Conservation (phyloP, 192 early-diverging fungal genomes). For the Backusella tuberculispora region DNA sequence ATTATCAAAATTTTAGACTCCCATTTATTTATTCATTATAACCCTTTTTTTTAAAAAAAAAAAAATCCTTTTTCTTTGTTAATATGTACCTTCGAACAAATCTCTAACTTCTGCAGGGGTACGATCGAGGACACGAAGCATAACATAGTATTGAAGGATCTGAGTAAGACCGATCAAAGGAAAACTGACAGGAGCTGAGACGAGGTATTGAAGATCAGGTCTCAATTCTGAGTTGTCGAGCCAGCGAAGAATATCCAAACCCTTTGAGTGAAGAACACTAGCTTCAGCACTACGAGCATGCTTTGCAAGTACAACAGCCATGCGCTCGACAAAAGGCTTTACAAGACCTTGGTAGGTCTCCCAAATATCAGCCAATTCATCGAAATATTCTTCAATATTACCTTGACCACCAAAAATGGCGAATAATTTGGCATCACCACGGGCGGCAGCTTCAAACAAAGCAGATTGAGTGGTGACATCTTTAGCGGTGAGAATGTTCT, state of each 20-base stretch:
- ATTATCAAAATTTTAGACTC: background rate
- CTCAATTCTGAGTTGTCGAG: slow-evolving; percentile 74
- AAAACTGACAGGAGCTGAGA: slow-evolving; percentile 79
- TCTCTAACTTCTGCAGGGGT: slow-evolving; percentile 61
- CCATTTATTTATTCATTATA: background rate
- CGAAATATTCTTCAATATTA: slow-evolving; percentile 93
- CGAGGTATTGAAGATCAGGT: slow-evolving; percentile 79
- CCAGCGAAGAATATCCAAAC: slow-evolving; percentile 87
- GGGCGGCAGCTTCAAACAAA: slow-evolving; percentile 66
- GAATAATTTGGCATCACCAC: slow-evolving; percentile 66
- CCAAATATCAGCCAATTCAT: slow-evolving; percentile 82
- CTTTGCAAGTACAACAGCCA: slow-evolving; percentile 70
- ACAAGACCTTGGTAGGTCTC: slow-evolving; percentile 80
- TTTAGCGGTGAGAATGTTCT: slow-evolving; percentile 38
- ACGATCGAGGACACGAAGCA: slow-evolving; percentile 68
- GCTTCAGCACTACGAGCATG: slow-evolving; percentile 64
- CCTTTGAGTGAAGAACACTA: slow-evolving; percentile 72
- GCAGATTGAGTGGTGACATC: slow-evolving; percentile 60
- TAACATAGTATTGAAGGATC: slow-evolving; percentile 86
- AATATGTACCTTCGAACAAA: slow-evolving; percentile 56
- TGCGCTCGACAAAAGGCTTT: slow-evolving; percentile 74
- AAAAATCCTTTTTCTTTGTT: background rate
- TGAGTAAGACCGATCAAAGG: slow-evolving; percentile 93
- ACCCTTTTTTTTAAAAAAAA: background rate
- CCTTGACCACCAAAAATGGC: slow-evolving; percentile 97